These are phyloP conservation scores for Saccharum officinarum DNA, from an alignment of 176 grass and related monocot genomes.

Conservation along the genomic window DNA sequence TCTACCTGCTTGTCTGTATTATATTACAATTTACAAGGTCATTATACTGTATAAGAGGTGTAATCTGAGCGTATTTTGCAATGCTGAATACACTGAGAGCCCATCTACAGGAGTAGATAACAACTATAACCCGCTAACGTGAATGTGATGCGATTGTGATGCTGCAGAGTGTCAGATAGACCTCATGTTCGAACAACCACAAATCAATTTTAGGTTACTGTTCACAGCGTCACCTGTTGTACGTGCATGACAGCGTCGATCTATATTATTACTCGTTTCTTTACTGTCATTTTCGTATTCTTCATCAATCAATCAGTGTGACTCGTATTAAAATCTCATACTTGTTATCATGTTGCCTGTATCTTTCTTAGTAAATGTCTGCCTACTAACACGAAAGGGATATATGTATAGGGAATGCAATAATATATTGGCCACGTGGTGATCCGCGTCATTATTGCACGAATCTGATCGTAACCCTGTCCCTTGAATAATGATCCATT, in stretches of 20 bases:
- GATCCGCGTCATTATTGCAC: not conserved
- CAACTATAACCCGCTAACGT: not conserved
- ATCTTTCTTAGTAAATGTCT: slow-evolving; percentile 16
- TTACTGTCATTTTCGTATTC: not conserved
- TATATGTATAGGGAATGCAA: not conserved
- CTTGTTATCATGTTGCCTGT: not conserved
- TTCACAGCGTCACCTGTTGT: slow-evolving; percentile 2
- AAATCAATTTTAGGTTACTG: not conserved
- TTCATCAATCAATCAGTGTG: not conserved
- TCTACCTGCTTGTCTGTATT: not conserved
- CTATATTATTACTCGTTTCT: not conserved
- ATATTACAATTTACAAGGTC: not conserved
- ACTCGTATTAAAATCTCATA: not conserved
- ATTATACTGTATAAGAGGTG: not conserved
- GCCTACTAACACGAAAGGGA: not conserved
- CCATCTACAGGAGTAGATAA: not conserved
- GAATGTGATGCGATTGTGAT: not conserved
- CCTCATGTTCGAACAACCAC: not conserved
- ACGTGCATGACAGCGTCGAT: not conserved
- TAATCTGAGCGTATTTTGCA: not conserved
- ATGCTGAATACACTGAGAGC: not conserved
- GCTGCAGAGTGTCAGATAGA: not conserved
- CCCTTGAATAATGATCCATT: not conserved
- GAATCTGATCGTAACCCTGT: not conserved
- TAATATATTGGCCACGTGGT: not conserved